Conservation (phyloP, 768 basidiomycete genomes). For the Cystobasidium tubakii region DNA sequence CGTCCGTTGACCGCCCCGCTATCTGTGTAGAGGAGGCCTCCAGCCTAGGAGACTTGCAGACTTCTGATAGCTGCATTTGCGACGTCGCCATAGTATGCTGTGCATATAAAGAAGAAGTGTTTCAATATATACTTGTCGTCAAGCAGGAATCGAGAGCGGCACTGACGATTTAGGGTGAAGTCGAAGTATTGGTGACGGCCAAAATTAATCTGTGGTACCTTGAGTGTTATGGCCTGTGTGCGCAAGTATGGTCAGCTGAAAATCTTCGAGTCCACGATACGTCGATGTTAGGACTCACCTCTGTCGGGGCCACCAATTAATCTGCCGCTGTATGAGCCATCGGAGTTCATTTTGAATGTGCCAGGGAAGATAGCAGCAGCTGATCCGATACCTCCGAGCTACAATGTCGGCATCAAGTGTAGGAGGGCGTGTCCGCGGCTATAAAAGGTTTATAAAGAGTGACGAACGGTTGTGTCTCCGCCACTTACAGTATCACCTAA, state of each 20-base stretch:
- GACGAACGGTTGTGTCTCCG: no score
- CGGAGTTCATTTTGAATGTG: constrained; percentile 10
- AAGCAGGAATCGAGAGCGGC: no score
- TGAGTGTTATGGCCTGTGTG: constrained; percentile 50
- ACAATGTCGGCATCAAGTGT: no score
- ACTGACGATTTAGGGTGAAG: constrained; percentile 60
- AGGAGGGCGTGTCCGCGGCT: no score
- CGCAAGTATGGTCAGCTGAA: neutral
- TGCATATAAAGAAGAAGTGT: neutral
- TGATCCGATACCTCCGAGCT: constrained; percentile 26
- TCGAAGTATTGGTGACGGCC: constrained; percentile 61
- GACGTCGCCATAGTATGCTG: constrained; percentile 40
- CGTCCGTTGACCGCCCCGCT: constrained; percentile 49
- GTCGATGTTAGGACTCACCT: neutral
- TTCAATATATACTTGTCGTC: no score
- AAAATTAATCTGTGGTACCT: constrained; percentile 59
- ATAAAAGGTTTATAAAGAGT: no score
- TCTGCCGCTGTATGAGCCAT: constrained; percentile 19
- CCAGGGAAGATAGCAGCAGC: constrained; percentile 22
- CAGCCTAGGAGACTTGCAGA: constrained; percentile 55
- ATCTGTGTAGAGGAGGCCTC: constrained; percentile 57
- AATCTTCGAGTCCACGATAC: neutral
- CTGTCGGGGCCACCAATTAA: constrained; percentile 16
- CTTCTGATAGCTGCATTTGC: constrained; percentile 51
- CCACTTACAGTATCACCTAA: constrained; percentile 19